Base-by-base conservation (phyloP, 2,329 filamentous ascomycete species). In the Cercospora sp. region DNA sequence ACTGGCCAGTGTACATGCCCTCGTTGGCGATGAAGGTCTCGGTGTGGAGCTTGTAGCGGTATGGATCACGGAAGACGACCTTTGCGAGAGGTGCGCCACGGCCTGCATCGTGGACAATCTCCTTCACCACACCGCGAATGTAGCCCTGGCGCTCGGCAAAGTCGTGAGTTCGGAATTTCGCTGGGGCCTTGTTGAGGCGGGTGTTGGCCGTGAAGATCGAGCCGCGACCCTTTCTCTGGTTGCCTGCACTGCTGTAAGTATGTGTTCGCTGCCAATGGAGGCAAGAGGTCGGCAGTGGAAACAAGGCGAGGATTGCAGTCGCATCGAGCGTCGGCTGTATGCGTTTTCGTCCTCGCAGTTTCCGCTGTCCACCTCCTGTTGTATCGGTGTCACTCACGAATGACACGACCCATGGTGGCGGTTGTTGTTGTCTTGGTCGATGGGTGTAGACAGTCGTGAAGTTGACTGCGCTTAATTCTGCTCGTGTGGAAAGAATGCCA, bases 21-120 rank as follows among this genome's bases (percentile, higher is more conserved):
- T 98, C 95, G 87, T 98, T 99, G 85, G 95, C 95, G 82, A 99
- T 99, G 91, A 99, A 97, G 78, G 95, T 99, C 91, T 99, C 94
- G 84, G 91, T 94, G 83, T 93, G 87, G 83, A 94, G 90, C 90
- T 97, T 97, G 91, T 92, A 98, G 85, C 90, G 89, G 91, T 99
- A 99, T 80, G 95, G 93, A 85, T 97, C 92, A 80, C 95, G 94
- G 92, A 99, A 99, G 79, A 89, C 86, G 81, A 99, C 94, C 85
- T 92, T 93, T 83, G 95, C 95, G 81, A 99, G 92, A 79, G 95
- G 95, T 85, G 96, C 93, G 87, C 95, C 95, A 86, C 95, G 94
- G 83, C 95, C 95, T 79, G 94, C 89, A 86, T 99, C 95, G 90
- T 99, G 95, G 85, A 99, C 91, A 85, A 98, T 97, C 81, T 98